These are phyloP conservation scores for Halenospora varia DNA, from an alignment of 495 filamentous ascomycete species.

Conservation along the genomic window DNA sequence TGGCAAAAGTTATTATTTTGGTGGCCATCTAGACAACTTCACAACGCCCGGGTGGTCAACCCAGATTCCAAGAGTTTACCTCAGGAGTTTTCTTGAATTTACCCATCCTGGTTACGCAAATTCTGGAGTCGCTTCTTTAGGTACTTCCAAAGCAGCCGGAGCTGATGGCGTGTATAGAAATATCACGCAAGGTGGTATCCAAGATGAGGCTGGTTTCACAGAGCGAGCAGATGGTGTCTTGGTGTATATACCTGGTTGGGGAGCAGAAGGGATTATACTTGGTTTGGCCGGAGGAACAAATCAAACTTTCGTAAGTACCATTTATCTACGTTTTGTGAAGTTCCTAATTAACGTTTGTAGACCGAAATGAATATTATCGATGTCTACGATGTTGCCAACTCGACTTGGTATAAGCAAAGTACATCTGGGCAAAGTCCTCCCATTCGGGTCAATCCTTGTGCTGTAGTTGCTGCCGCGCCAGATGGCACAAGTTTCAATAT, in stretches of 20 bases:
- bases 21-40: constrained; percentile 63
- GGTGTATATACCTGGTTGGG: constrained; percentile 70
- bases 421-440: constrained; percentile 58
- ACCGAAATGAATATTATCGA: constrained; percentile 71
- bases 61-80: constrained; percentile 55
- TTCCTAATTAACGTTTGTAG: constrained; percentile 14
- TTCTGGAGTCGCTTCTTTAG: constrained; percentile 47
- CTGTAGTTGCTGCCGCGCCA: constrained; percentile 63
- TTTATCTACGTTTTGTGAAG: neutral
- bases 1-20: constrained; percentile 70
- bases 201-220: constrained; percentile 58
- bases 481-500: constrained; percentile 70
- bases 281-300: constrained; percentile 65
- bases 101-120: constrained; percentile 65
- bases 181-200: constrained; percentile 64
- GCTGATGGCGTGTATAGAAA: constrained; percentile 59
- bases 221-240: constrained; percentile 68
- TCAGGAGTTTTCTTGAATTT: constrained; percentile 72
- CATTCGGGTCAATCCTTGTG: constrained; percentile 71
- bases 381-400: constrained; percentile 72
- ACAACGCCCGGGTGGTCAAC: constrained; percentile 69
- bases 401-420: constrained; percentile 73
- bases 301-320: constrained; percentile 40
- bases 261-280: constrained; percentile 62
- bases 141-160: constrained; percentile 42